A percentile compares a stretch with the other conserved stretches of the same genome.
These are phyloP conservation scores for Heimioporus sp. DNA, from an alignment of 768 basidiomycete genomes.

Conservation along the genomic window DNA sequence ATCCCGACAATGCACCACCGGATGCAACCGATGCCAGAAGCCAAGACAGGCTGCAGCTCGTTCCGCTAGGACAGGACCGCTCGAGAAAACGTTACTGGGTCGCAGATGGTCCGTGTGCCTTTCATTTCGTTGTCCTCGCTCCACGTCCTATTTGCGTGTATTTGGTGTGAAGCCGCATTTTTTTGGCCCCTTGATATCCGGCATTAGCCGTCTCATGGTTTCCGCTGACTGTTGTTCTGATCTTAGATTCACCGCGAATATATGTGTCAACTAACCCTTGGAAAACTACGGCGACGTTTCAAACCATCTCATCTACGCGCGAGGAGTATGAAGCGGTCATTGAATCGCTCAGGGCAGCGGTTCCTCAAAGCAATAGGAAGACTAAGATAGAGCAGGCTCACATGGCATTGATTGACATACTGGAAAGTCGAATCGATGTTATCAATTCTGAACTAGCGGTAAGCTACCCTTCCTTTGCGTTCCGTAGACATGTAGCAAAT, in stretches of 20 bases:
- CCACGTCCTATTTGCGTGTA: slow-evolving; percentile 63
- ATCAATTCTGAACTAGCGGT: slow-evolving; percentile 74
- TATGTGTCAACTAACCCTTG: slow-evolving; percentile 87
- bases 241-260: slow-evolving; percentile 78
- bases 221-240: slow-evolving; percentile 31
- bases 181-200: slow-evolving; percentile 41
- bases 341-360: slow-evolving; percentile 53
- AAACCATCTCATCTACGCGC: slow-evolving; percentile 64
- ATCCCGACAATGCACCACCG: slow-evolving; percentile 52
- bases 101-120: slow-evolving; percentile 78
- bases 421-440: slow-evolving; percentile 62
- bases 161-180: slow-evolving; percentile 56
- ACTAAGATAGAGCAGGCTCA: slow-evolving; percentile 63
- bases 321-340: slow-evolving; percentile 71
- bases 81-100: slow-evolving; percentile 82
- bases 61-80: slow-evolving; percentile 76
- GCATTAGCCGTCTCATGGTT: slow-evolving; percentile 36
- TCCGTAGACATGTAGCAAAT: slow-evolving; percentile 12
- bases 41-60: slow-evolving; percentile 59
- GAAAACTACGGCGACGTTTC: slow-evolving; percentile 81
- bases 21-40: slow-evolving; percentile 62
- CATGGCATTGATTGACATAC: slow-evolving; percentile 52
- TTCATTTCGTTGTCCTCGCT: slow-evolving; percentile 32
- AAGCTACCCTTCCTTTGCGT: slow-evolving; percentile 34
- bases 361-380: slow-evolving; percentile 48